phyloP scores from a whole-genome alignment of 164 flowering plant species.

The Houttuynia cordata region DNA sequence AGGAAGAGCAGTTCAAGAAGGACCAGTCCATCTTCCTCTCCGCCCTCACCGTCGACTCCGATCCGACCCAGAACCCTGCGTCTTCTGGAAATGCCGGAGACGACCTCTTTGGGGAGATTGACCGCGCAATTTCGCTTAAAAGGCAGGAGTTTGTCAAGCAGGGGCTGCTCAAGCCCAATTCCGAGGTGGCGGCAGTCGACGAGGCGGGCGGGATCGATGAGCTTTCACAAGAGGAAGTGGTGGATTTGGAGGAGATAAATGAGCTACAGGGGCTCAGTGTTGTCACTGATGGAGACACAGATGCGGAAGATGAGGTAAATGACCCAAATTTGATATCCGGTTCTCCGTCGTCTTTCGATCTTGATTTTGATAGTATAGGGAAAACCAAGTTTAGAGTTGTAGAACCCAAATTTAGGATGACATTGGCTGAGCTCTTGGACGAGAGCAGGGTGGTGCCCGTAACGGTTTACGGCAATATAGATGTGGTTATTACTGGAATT shows the following conservation, averaged over 20 bases:
- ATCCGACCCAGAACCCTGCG: slow-evolving; percentile 35
- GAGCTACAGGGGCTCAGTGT: slow-evolving; percentile 48
- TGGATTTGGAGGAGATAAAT: slow-evolving; percentile 76
- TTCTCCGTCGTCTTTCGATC: slow-evolving; percentile 36
- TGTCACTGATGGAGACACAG: slow-evolving; percentile 19
- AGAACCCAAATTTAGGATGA: slow-evolving; percentile 82
- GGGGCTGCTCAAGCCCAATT: slow-evolving; percentile 62
- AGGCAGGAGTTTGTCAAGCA: slow-evolving; percentile 75
- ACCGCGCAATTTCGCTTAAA: slow-evolving; percentile 65
- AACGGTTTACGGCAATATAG: slow-evolving; percentile 72
- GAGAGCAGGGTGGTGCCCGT: slow-evolving; percentile 87
- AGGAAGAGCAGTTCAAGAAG: slow-evolving; percentile 65
- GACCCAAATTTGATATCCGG: slow-evolving; percentile 3
- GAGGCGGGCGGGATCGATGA: slow-evolving; percentile 50
- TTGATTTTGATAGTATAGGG: slow-evolving; percentile 61
- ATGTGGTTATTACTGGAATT: slow-evolving; percentile 76
- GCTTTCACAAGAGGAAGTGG: slow-evolving; percentile 60
- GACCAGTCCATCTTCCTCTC: slow-evolving; percentile 54
- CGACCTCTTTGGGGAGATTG: slow-evolving; percentile 76
- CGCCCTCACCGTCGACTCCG: slow-evolving; percentile 59
- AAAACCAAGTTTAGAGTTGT: slow-evolving; percentile 50
- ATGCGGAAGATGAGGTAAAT: slow-evolving; percentile 24
- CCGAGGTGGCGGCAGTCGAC: slow-evolving; percentile 26
- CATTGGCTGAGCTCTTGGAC: slow-evolving; percentile 85
- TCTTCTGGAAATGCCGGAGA: slow-evolving; percentile 30